These are phyloP conservation scores for Clarireedia hainanense DNA, from an alignment of 2,329 filamentous ascomycete species.

Conservation along the genomic window DNA sequence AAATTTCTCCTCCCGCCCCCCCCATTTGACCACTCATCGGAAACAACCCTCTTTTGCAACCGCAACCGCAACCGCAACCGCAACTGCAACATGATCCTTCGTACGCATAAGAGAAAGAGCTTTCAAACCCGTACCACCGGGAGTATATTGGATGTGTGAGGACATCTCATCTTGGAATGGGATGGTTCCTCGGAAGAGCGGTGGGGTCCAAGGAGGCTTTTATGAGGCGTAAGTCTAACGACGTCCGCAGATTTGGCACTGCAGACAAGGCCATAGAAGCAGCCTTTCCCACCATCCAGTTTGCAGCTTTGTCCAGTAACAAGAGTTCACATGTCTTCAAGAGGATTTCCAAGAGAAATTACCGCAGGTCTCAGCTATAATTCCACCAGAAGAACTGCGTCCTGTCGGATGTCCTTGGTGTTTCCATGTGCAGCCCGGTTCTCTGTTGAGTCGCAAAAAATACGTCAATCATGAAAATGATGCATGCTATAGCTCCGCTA, in stretches of 20 bases:
- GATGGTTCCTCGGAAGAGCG: not conserved
- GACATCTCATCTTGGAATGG: not conserved
- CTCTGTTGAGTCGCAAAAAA: no score
- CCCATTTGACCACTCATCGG: not conserved
- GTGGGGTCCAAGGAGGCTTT: not conserved
- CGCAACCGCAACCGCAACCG: no score
- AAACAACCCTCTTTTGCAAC: not conserved
- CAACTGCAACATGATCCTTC: not conserved
- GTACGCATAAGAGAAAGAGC: not conserved
- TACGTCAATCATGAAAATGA: no score
- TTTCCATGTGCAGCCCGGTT: no score
- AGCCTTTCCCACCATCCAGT: not conserved
- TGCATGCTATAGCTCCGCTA: no score
- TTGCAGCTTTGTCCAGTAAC: not conserved
- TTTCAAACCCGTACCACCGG: not conserved
- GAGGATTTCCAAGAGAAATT: conserved; percentile 11
- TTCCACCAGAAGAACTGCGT: not conserved
- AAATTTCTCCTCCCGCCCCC: not conserved
- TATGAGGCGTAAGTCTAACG: not conserved
- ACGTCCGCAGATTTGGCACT: not conserved
- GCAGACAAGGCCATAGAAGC: not conserved
- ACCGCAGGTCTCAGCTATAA: conserved; percentile 16
- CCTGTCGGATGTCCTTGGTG: no score
- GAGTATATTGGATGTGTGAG: not conserved
- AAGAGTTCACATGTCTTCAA: not conserved